Base-by-base conservation (phyloP, 306 rosid species). In the Malus sieversii region DNA sequence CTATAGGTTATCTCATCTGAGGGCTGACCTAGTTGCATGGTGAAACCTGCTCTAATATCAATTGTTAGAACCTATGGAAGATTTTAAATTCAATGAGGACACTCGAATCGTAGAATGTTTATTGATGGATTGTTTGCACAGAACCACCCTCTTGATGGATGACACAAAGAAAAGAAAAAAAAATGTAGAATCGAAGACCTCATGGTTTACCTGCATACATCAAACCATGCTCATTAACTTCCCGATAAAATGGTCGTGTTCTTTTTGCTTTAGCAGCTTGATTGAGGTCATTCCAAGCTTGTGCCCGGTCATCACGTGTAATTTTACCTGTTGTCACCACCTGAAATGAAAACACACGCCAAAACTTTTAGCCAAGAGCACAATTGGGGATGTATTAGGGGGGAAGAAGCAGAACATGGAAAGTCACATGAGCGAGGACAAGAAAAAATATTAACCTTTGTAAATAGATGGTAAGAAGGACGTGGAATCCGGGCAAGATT, bases 121-220 rank as follows among this genome's bases (percentile, higher is more conserved):
- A 35, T 35, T 35, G 42, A 33, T 35, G 42, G 42, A 35, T 35
- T 7, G 42, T 35, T 35, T 35, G 10, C 42, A 6, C 42, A 35
- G 42, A 35, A 35, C 42, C 62, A 29, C 55, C 22, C 48, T 52
- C 30, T 18, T 33, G 22, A 30, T 20, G 32, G 15, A 71, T 19
- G 63, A n/a, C 13, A 10, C 2, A 63, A 27, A 48, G 66, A 61
- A 61, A 52, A 67, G 52, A 23, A 75, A 25, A 67, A 2, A 57
- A 27, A 13, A 14, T 46, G 35, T 11, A 65, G 71, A 58, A 61
- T 25, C n/a, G 35, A 63, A 25, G 27, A 16, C 19, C 29, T 61
- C 73, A 71, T 46, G 65, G 71, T 71, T 88, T 85, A 95, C 98
- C 98, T 89, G 99, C 93, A 77, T 89, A 92, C 99, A 95, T 95